phyloP scores from a whole-genome alignment of 192 early-diverging fungal species.

The Geranomyces variabilis region DNA sequence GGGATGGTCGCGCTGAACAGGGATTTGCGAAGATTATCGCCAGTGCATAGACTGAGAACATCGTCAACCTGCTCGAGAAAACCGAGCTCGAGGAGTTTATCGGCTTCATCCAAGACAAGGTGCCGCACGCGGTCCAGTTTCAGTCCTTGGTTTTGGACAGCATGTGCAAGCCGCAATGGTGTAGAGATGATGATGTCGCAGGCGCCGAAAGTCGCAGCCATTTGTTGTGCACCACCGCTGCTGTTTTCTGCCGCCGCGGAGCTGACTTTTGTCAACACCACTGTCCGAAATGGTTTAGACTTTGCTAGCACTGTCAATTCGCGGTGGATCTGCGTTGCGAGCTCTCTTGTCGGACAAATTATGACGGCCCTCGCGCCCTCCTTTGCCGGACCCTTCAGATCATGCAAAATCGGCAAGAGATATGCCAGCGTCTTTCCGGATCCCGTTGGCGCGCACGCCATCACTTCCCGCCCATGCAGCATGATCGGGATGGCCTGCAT shows the following conservation, averaged over 20 bases:
- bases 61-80: slow-evolving; percentile 61
- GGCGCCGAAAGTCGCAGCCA: slow-evolving; percentile 9
- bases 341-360: slow-evolving; percentile 92
- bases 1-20: slow-evolving; percentile 96
- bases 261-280: slow-evolving; percentile 83
- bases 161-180: slow-evolving; percentile 88
- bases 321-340: slow-evolving; percentile 90
- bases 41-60: slow-evolving; percentile 69
- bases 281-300: slow-evolving; percentile 78
- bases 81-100: slow-evolving; percentile 93
- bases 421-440: slow-evolving; percentile 98
- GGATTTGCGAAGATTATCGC: slow-evolving; percentile 69
- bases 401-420: slow-evolving; percentile 86
- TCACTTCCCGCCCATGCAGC: slow-evolving; percentile 89
- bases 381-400: slow-evolving; percentile 75
- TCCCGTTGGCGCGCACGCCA: slow-evolving; percentile 96
- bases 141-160: slow-evolving; percentile 76
- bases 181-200: slow-evolving; percentile 91
- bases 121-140: slow-evolving; percentile 80
- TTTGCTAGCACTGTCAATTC: slow-evolving; percentile 75
- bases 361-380: slow-evolving; percentile 86
- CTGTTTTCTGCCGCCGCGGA: slow-evolving; percentile 58
- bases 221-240: slow-evolving; percentile 13
- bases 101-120: slow-evolving; percentile 96
- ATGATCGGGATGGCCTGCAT: slow-evolving; percentile 92